These are phyloP conservation scores for Fusarium begoniae DNA, from an alignment of 2,329 filamentous ascomycete species.

Conservation along the genomic window DNA sequence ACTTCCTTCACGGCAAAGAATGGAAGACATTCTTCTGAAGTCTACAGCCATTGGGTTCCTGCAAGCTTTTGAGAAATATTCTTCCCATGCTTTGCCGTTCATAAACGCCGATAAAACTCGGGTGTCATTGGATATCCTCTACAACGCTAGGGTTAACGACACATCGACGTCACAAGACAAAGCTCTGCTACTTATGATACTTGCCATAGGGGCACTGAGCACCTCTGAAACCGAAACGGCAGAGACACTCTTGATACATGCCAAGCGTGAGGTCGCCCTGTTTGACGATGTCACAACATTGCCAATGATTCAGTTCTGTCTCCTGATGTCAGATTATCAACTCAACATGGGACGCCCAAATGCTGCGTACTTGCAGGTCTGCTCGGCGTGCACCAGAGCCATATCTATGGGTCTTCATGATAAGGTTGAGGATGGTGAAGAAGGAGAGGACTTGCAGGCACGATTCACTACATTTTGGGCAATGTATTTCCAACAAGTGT, in stretches of 20 bases:
- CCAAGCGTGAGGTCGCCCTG: not conserved
- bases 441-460: not conserved
- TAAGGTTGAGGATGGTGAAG: no score
- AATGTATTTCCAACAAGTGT: not conserved
- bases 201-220: not conserved
- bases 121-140: not conserved
- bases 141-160: not conserved
- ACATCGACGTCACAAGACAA: not conserved
- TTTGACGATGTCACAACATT: not conserved
- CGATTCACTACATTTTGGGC: not conserved
- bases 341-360: not conserved
- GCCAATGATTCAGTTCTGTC: not conserved
- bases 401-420: not conserved
- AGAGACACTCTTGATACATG: not conserved
- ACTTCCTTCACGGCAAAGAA: no score
- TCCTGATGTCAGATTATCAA: not conserved
- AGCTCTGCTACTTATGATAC: not conserved
- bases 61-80: accelerated
- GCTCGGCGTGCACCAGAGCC: not conserved
- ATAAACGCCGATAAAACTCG: accelerated
- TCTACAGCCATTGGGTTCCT: accelerated
- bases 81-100: not conserved
- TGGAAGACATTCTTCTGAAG: not conserved
- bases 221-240: accelerated
- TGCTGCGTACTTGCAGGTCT: not conserved